A percentile compares a stretch with the other conserved stretches of the same genome.
phyloP scores from a whole-genome alignment of 2,329 filamentous ascomycete species.

The Alternaria brassicicola region DNA sequence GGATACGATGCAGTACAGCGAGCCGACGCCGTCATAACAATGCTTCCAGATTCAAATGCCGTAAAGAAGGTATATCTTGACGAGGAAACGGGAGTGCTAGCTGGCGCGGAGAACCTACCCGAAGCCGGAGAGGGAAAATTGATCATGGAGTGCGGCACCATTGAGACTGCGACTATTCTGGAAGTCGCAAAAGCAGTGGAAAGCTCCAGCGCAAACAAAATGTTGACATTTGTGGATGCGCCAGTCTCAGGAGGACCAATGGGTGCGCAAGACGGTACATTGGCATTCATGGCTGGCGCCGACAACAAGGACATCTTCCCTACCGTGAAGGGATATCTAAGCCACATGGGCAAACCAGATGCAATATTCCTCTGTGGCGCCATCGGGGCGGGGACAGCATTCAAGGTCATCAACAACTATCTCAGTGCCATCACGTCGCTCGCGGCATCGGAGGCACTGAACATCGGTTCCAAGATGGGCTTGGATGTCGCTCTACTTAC shows the following conservation, averaged over 20 bases:
- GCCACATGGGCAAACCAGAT: conserved; percentile 74
- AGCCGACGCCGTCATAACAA: conserved; percentile 51
- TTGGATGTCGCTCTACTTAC: conserved; percentile 69
- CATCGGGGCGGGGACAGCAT: conserved; percentile 82
- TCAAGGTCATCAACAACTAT: conserved; percentile 96
- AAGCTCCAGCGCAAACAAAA: conserved; percentile 52
- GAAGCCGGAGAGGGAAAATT: conserved; percentile 62
- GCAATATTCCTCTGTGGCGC: conserved; percentile 82
- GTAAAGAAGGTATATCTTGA: conserved; percentile 53
- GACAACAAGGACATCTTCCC: conserved; percentile 55
- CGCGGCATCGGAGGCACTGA: conserved; percentile 67
- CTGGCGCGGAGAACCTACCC: conserved; percentile 46
- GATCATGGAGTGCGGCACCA: conserved; percentile 97
- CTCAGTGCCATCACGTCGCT: conserved; percentile 90
- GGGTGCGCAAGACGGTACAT: conserved; percentile 79
- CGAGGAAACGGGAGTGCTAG: conserved; percentile 48
- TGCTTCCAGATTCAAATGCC: conserved; percentile 48
- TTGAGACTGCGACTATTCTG: conserved; percentile 83
- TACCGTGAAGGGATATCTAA: conserved; percentile 68
- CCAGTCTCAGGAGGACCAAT: conserved; percentile 96
- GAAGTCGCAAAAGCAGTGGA: conserved; percentile 74
- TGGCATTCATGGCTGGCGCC: conserved; percentile 93
- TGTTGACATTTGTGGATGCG: conserved; percentile 83
- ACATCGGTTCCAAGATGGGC: conserved; percentile 65
- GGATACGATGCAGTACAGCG: conserved; percentile 49